phyloP scores from a whole-genome alignment of 805 yeast genomes.

The Metschnikowia proteae region DNA sequence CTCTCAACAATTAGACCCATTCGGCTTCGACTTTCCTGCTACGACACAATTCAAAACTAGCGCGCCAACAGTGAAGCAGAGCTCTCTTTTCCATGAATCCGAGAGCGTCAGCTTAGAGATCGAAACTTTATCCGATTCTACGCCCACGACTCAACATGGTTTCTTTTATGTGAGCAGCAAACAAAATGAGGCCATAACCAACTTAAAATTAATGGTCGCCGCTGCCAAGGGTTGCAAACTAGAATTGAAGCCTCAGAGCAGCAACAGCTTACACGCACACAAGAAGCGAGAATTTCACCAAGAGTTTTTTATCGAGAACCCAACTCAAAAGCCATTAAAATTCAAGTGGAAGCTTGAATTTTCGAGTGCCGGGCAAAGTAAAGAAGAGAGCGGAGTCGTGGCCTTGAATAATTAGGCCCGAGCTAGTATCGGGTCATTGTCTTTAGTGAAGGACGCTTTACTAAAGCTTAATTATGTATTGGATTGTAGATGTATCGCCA shows the following conservation, averaged over 20 bases:
- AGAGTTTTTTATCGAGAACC: slow-evolving; percentile 39
- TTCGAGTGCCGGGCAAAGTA: slow-evolving; percentile 19
- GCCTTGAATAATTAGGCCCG: slow-evolving; percentile 7
- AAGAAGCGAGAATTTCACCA: slow-evolving; percentile 52
- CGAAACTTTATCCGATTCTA: slow-evolving; percentile 31
- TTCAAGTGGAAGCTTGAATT: slow-evolving; percentile 74
- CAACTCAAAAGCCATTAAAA: slow-evolving; percentile 44
- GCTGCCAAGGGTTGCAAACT: slow-evolving; percentile 63
- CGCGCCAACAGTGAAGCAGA: slow-evolving; percentile 9
- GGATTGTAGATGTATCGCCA: not conserved
- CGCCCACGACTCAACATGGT: slow-evolving; percentile 33
- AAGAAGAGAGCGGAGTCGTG: slow-evolving; percentile 14
- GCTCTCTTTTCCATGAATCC: slow-evolving; percentile 40
- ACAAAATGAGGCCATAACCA: slow-evolving; percentile 41
- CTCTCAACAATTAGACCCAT: slow-evolving; percentile 35
- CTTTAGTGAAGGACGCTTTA: not conserved
- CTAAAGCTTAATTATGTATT: not conserved
- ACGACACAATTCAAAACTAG: slow-evolving; percentile 30
- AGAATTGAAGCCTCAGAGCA: slow-evolving; percentile 59
- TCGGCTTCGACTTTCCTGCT: slow-evolving; percentile 37
- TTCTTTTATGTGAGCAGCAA: slow-evolving; percentile 51
- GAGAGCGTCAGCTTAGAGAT: slow-evolving; percentile 48
- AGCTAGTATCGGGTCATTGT: not conserved
- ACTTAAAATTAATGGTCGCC: slow-evolving; percentile 61
- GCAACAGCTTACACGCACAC: slow-evolving; percentile 47